Evolutionary conservation across 805 yeast species (phyloP).

Genomic region (Ogataea sp.): DNA sequence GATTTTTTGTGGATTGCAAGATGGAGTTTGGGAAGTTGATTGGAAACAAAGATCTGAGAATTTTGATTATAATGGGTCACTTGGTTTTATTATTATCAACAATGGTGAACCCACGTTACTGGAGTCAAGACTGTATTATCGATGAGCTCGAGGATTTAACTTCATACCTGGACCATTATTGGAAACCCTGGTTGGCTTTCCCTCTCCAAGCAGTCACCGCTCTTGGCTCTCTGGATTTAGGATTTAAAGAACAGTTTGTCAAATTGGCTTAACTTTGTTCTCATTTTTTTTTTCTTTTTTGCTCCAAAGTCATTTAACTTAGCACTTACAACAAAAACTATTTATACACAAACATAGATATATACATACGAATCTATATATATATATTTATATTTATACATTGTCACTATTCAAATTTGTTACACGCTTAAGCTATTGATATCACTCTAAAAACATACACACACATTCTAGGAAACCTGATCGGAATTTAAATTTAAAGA

Average conservation of each 20-base stretch:
- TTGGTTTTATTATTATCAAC: conserved; percentile 10
- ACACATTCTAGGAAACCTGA: too few species aligned
- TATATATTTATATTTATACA: too few species aligned
- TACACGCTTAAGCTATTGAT: too few species aligned
- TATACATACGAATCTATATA: too few species aligned
- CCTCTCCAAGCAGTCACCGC: neutral
- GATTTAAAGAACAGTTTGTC: neutral
- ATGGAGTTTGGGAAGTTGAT: conserved; percentile 6
- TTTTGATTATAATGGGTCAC: conserved; percentile 13
- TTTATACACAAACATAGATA: neutral
- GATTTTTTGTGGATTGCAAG: conserved; percentile 8
- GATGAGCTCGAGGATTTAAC: conserved; percentile 29
- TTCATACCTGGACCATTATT: conserved; percentile 27
- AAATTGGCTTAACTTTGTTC: too few species aligned
- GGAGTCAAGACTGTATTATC: conserved; percentile 10
- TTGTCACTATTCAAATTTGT: too few species aligned
- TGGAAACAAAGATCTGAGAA: conserved; percentile 11
- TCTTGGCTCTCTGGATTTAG: neutral
- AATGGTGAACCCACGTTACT: neutral
- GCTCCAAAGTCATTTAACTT: too few species aligned
- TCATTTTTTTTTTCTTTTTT: too few species aligned
- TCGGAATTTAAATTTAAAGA: too few species aligned
- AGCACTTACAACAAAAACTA: neutral
- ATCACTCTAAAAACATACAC: too few species aligned
- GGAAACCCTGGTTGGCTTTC: conserved; percentile 1